phyloP scores from a whole-genome alignment of 2,329 filamentous ascomycete genomes.

The Aspergillus brasiliensis region DNA sequence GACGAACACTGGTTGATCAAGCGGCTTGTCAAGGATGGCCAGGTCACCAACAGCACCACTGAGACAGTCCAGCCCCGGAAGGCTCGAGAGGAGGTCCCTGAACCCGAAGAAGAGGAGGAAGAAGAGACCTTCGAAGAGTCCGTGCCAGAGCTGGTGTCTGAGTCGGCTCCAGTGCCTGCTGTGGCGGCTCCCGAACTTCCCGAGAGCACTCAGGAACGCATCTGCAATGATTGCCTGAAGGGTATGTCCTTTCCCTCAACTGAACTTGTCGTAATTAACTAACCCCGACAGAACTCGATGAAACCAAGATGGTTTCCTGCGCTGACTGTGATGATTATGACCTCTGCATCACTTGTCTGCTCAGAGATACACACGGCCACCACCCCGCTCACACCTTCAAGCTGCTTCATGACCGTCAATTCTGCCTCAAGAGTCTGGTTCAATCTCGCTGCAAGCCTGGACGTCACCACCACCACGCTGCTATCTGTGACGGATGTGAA shows the following conservation, averaged over 20 bases:
- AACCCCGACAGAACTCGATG: conserved; percentile 62
- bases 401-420: conserved; percentile 54
- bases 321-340: conserved; percentile 85
- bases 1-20: conserved; percentile 93
- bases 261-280: conserved; percentile 24
- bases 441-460: conserved; percentile 73
- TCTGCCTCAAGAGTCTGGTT: conserved; percentile 62
- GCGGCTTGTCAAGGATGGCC: conserved; percentile 75
- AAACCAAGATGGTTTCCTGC: conserved; percentile 84
- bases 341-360: conserved; percentile 81
- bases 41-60: conserved; percentile 81
- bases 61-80: conserved; percentile 72
- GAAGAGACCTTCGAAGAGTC: conserved; percentile 26
- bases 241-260: conserved; percentile 44
- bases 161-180: background rate
- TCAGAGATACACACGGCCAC: conserved; percentile 78
- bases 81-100: conserved; percentile 39
- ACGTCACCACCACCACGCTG: conserved; percentile 78
- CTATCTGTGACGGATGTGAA: conserved; percentile 93
- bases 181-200: background rate
- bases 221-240: conserved; percentile 67
- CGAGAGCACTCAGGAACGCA: conserved; percentile 38
- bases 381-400: conserved; percentile 83
- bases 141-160: conserved; percentile 21
- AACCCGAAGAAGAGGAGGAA: conserved; percentile 18